Evolutionary conservation across 2,329 filamentous ascomycete genomes (phyloP).

Genomic region (Stagonosporopsis vannaccii): DNA sequence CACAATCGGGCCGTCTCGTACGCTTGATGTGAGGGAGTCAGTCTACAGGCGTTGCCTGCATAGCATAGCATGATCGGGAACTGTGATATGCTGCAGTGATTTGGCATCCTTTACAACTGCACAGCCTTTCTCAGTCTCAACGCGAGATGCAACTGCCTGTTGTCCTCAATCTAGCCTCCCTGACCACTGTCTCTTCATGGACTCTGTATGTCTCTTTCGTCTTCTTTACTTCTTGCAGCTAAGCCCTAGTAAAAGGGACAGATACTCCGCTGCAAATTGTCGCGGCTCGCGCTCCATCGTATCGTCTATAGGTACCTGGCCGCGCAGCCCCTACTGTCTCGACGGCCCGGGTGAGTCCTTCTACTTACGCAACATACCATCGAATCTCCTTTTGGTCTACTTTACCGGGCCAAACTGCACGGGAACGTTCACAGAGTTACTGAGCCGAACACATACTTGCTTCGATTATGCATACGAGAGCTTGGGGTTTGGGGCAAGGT

Average conservation of each 20-base stretch:
- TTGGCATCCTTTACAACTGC: no score
- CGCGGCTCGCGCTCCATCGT: background rate
- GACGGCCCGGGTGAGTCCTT: background rate
- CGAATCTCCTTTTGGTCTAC: background rate
- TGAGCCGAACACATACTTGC: background rate
- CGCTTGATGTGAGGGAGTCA: no score
- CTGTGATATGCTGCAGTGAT: no score
- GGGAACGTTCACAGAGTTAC: background rate
- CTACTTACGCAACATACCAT: conserved; percentile 2
- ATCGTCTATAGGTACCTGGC: background rate
- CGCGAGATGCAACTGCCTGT: background rate
- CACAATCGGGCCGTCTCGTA: background rate
- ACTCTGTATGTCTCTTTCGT: background rate
- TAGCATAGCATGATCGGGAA: no score
- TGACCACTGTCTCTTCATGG: background rate
- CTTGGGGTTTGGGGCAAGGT: background rate
- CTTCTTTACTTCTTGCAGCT: background rate
- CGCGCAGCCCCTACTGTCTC: background rate
- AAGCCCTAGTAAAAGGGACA: background rate
- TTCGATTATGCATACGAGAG: background rate
- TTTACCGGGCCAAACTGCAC: background rate
- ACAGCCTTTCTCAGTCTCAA: no score
- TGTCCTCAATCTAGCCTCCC: background rate
- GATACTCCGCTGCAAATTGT: background rate
- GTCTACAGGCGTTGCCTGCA: no score